These are phyloP conservation scores for Crithidia mellificae DNA, from an alignment of 208 protist species.

Conservation along the genomic window DNA sequence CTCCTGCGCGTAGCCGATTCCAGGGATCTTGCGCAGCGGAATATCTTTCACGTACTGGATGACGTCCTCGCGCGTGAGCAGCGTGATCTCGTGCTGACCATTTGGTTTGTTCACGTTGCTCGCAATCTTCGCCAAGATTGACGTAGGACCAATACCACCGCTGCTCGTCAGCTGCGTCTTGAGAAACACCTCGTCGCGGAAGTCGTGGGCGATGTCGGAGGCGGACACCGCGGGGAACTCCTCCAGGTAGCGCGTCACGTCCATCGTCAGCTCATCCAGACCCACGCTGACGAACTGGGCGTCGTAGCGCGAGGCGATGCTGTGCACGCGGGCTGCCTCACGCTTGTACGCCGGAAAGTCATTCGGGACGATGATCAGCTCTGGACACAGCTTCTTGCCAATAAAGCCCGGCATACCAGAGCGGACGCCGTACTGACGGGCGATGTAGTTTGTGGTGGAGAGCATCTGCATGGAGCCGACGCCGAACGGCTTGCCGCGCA, in stretches of 20 bases:
- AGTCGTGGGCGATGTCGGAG: conserved; percentile 67
- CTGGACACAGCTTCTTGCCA: conserved; percentile 85
- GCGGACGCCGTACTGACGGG: conserved; percentile 94
- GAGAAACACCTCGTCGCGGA: conserved; percentile 78
- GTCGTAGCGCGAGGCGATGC: conserved; percentile 86
- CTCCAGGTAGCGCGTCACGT: conserved; percentile 73
- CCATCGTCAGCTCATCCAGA: conserved; percentile 89
- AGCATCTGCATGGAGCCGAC: conserved; percentile 94
- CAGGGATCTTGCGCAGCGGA: conserved; percentile 76
- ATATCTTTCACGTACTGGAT: conserved; percentile 77
- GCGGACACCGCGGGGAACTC: conserved; percentile 51
- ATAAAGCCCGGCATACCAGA: conserved; percentile 97
- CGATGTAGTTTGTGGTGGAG: conserved; percentile 95
- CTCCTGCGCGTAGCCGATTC: conserved; percentile 83
- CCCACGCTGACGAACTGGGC: conserved; percentile 79
- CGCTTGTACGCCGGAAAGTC: conserved; percentile 83
- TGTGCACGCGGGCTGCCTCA: conserved; percentile 66
- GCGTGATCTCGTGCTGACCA: conserved; percentile 88
- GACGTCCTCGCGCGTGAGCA: conserved; percentile 78
- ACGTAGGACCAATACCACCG: conserved; percentile 86
- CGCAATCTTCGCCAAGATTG: conserved; percentile 89
- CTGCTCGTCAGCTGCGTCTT: conserved; percentile 85
- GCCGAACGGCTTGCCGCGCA: conserved; percentile 91
- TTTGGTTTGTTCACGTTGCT: conserved; percentile 95
- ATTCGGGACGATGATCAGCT: conserved; percentile 84